Percentiles rank a stretch among this genome's conserved stretches.
phyloP scores from a whole-genome alignment of 1,284 basidiomycete species.

The Trichosporon sp. region DNA sequence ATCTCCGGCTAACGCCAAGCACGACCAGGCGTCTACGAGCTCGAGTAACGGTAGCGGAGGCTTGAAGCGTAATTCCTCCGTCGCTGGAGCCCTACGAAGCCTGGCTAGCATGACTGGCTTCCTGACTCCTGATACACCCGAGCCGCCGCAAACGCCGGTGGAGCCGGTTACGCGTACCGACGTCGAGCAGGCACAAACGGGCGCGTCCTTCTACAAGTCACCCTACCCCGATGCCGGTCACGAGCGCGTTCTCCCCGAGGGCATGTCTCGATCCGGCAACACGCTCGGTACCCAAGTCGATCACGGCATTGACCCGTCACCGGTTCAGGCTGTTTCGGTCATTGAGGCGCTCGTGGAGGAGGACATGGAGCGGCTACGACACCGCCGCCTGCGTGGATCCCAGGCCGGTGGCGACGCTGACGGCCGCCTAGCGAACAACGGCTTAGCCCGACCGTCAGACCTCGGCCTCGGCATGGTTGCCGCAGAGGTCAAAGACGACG shows the following conservation, averaged over 20 bases:
- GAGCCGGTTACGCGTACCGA: conserved; percentile 19
- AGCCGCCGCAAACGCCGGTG: conserved; percentile 4
- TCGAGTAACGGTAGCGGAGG: conserved; percentile 46
- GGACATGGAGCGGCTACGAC: conserved; percentile 77
- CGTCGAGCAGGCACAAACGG: conserved; percentile 17
- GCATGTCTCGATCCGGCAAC: background rate
- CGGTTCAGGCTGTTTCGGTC: conserved; percentile 61
- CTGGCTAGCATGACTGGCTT: conserved; percentile 57
- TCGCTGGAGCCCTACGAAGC: conserved; percentile 74
- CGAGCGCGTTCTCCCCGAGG: conserved; percentile 34
- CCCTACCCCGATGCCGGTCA: conserved; percentile 42
- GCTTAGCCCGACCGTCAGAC: conserved; percentile 38
- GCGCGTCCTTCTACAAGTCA: conserved; percentile 33
- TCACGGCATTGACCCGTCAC: conserved; percentile 12
- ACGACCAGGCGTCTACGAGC: background rate
- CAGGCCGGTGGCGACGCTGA: conserved; percentile 45
- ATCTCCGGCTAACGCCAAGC: background rate
- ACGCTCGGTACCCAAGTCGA: conserved; percentile 11
- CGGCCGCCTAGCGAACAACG: conserved; percentile 41
- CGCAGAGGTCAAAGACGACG: conserved; percentile 52
- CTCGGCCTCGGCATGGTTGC: conserved; percentile 50
- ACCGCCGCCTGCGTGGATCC: conserved; percentile 56
- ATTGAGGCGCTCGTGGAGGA: conserved; percentile 84
- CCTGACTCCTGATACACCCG: conserved; percentile 25
- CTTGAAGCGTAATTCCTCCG: conserved; percentile 72